A percentile compares a stretch with the other conserved stretches of the same genome.
Evolutionary conservation across 441 rosid species (phyloP).

Genomic region (Corymbia calophylla): DNA sequence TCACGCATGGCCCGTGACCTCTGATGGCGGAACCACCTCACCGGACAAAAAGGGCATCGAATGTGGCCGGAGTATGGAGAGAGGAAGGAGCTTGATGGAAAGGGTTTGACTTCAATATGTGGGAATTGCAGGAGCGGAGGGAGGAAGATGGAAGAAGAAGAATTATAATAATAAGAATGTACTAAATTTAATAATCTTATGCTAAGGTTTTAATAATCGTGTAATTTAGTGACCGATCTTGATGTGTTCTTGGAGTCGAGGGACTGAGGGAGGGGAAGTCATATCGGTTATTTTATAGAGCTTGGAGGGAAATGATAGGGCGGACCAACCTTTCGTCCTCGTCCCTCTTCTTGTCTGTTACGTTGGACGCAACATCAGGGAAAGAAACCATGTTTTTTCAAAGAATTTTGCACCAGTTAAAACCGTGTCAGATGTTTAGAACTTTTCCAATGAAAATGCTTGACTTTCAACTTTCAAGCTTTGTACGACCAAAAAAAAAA

Average conservation of each 20-base stretch:
- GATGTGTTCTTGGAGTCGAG: slow-evolving; percentile 11
- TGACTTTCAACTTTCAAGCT: background rate
- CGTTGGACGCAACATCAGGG: slow-evolving; percentile 31
- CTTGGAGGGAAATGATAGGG: slow-evolving; percentile 15
- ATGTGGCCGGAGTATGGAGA: slow-evolving; percentile 10
- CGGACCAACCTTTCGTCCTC: slow-evolving; percentile 32
- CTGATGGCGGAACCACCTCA: background rate
- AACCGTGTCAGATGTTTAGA: background rate
- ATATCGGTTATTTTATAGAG: background rate
- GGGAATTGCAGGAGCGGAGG: slow-evolving; percentile 18
- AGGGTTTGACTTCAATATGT: slow-evolving; percentile 47
- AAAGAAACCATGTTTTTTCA: background rate
- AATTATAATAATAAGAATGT: slow-evolving; percentile 22
- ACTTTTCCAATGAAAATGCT: background rate
- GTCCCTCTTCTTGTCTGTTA: slow-evolving; percentile 55
- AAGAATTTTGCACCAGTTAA: background rate
- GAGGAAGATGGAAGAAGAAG: slow-evolving; percentile 13
- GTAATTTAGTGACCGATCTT: slow-evolving; percentile 1
- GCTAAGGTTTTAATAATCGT: slow-evolving; percentile 11
- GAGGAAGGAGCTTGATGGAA: slow-evolving; percentile 3
- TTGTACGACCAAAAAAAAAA: background rate
- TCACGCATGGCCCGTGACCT: background rate
- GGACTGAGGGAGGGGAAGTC: background rate
- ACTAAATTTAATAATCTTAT: slow-evolving; percentile 10
- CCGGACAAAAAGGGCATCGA: slow-evolving; percentile 5